Evolutionary conservation across 148 eudicot genomes (phyloP), one percentile per base, ranked within the genome.

Genomic region (Gaultheria prostrata): DNA sequence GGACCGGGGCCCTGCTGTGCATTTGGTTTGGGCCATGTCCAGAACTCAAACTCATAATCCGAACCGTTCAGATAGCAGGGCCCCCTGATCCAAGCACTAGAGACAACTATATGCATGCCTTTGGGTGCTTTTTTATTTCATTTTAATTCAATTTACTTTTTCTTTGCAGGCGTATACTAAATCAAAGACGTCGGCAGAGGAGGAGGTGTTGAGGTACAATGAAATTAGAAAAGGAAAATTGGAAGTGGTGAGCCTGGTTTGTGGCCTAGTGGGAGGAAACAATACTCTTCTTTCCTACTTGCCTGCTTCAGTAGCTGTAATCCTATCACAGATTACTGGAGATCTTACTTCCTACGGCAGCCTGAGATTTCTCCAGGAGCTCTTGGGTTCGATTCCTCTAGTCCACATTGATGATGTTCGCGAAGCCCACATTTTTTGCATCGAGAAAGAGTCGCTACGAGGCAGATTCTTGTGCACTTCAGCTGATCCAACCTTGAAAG

Each of bases 201-300:
- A 32, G 80, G 90, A 85, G 61, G 56, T 83, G 1, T 63, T 88
- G 76, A 83, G 80, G 21, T 83, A 83, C n/a, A 83, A 83, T 49
- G 70, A 74, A n/a, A 48, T 0, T 46, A 80, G 13, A 8, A 49
- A 83, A 48, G 80, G 80, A 26, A 32, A 49, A 17, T 50, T 83
- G 21, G 92, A 90, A 85, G 81, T 88, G 30, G 89, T 88, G 50
- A 89, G 82, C 81, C 80, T 92, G 46, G 79, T 54, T 33, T 87
- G 86, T 77, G 95, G 89, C 13, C 84, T 89, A 35, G 89, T 89
- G 12, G 95, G 91, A 84, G 95, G 95, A 33, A 90, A 89, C 39
- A 85, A 67, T 28, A 3, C 93, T 3, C 33, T 83, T 32, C 84
- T 85, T 12, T 18, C 93, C 14, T 79, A 56, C 73, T 5, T 85